Evolutionary conservation across 2,329 filamentous ascomycete genomes (phyloP), one percentile per base, ranked within the genome.

Genomic region (Colletotrichum acutatum): DNA sequence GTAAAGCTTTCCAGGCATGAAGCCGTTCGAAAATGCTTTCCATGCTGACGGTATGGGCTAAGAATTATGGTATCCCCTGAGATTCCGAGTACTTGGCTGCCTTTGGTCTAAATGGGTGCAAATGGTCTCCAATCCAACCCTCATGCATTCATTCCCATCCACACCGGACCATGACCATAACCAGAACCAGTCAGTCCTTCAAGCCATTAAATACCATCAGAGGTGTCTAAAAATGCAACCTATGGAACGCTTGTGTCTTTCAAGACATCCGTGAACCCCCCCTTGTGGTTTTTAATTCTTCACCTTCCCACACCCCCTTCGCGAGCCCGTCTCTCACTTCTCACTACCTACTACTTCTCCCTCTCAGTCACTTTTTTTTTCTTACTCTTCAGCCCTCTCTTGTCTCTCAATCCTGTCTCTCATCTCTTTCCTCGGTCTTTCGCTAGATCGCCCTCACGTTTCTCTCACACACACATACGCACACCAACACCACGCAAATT

Each of bases 241-340:
- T 60, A 71, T 74, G 49, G 71, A 61, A 67, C 61, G 56, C 62
- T 67, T 53, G 61, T 49, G 42, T 59, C 52, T 58, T 52, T 42
- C 56, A 66, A 74, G 67, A 74, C 71, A 71, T 67, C 68, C 42
- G 57, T 58, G 49, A 62, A 46, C 57, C 60, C 49, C 8, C 37
- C 66, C 62, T 63, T 53, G 49, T 53, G 56, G 53, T 58, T 74
- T 68, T 71, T 74, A 72, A 70, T 72, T 70, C 70, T 72, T 65
- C 59, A 56, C 32, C 59, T 72, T 69, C 56, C 70, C 66, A 72
- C 66, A 54, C 59, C 32, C 24, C 19, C 19, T 30, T 19, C 26
- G n/a, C 60, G 32, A 32, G 37, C 42, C 57, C 49, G n/a, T 54
- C 57, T 24, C 56, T 59, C 52, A 19, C 59, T 42, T 42, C 37